Base-by-base conservation (phyloP, 345 rosid species). In the Anastatica hierochuntica region DNA sequence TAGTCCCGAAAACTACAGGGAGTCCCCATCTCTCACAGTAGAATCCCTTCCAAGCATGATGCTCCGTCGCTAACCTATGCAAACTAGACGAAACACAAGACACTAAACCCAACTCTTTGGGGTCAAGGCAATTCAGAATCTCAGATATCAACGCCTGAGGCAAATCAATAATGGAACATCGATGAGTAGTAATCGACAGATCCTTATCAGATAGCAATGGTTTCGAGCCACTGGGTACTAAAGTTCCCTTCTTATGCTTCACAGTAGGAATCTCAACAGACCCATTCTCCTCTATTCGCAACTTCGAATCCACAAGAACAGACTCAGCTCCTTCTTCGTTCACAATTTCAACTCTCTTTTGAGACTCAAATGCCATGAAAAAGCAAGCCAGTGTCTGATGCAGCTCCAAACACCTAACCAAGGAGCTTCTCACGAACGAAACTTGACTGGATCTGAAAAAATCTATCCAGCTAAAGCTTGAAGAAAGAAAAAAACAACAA, bases 331-430 rank as follows among this genome's bases (percentile, higher is more conserved):
- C 50, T 49, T 53, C 65, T 14, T 34, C 49, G n/a, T n/a, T 56
- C 6, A 45, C 50, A 51, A 68, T 69, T 69, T 72, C 64, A 62
- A 46, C 63, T 61, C 55, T 66, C 34, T 46, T 77, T 54, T 69
- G 94, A 80, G 85, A 81, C 75, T 79, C 90, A 79, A 84, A 84
- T 82, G 58, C 98, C 95, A 90, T 90, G 76, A 21, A 82, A 85
- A 78, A 41, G 2, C 38, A 29, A 55, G 35, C 7, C 15, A 59
- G 29, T 39, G 47, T 36, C 48, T 14, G 21, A 48, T 23, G 35
- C 42, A 48, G 9, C 38, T 14, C 30, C 5, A 31, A 33, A 48
- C 43, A 30, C 69, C 49, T 3, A 23, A 30, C 15, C 15, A 47
- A 40, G 13, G 38, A 56, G 38, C 38, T 30, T 40, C 14, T 48